Evolutionary conservation across 192 early-diverging fungal species (phyloP).

Genomic region (Linnemannia exigua): DNA sequence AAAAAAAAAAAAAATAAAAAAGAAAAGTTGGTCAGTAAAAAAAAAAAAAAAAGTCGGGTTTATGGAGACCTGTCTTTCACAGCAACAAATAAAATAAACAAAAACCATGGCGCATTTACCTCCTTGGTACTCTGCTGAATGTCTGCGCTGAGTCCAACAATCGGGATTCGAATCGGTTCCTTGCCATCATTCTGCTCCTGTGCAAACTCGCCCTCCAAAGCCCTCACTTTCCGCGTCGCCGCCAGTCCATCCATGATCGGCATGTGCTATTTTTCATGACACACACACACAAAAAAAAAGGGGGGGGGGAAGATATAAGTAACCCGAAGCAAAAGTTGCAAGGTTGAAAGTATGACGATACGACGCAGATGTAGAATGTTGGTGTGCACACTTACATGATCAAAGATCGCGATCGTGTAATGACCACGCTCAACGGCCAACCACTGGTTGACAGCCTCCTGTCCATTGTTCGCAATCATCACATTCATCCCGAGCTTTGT

Average conservation of each 20-base stretch:
- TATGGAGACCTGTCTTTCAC: too few species aligned
- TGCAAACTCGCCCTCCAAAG: constrained; percentile 31
- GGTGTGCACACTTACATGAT: constrained; percentile 36
- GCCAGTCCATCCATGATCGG: constrained; percentile 56
- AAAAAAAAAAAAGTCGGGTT: too few species aligned
- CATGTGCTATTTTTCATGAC: constrained; percentile 37
- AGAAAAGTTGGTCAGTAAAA: too few species aligned
- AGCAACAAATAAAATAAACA: not conserved
- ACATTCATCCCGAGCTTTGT: constrained; percentile 55
- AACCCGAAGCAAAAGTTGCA: too few species aligned
- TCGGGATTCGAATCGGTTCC: constrained; percentile 28
- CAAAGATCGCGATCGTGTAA: constrained; percentile 54
- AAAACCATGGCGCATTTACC: constrained; percentile 3
- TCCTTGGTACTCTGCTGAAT: constrained; percentile 53
- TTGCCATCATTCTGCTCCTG: constrained; percentile 12
- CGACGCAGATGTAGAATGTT: not conserved
- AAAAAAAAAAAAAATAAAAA: too few species aligned
- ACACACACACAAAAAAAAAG: not conserved
- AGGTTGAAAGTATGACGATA: not conserved
- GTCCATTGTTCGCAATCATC: constrained; percentile 52
- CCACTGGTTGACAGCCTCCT: constrained; percentile 43
- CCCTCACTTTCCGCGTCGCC: constrained; percentile 37
- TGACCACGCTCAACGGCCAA: constrained; percentile 33
- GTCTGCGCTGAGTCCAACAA: constrained; percentile 51
- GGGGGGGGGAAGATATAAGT: not conserved